phyloP scores from a whole-genome alignment of 2,329 filamentous ascomycete genomes.

The Hypoxylon sp. region DNA sequence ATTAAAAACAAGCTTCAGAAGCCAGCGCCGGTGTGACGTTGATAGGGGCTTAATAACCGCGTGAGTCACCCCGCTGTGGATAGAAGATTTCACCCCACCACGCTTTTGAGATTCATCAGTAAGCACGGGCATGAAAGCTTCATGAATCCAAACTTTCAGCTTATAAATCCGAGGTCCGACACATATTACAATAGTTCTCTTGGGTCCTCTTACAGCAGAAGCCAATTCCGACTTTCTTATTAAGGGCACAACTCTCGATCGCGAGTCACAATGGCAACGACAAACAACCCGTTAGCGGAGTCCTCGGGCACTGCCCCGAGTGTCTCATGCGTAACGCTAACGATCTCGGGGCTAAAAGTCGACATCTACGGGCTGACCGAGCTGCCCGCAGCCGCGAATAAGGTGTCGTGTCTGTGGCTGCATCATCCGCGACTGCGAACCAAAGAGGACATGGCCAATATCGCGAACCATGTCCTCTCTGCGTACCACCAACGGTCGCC shows the following conservation, averaged over 20 bases:
- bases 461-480: slow-evolving; percentile 77
- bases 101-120: background rate
- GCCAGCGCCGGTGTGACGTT: too few relatives aligned
- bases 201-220: slow-evolving; percentile 74
- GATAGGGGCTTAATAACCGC: background rate
- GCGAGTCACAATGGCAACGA: slow-evolving; percentile 51
- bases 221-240: slow-evolving; percentile 63
- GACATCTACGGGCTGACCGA: slow-evolving; percentile 87
- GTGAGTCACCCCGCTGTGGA: background rate
- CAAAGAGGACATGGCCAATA: slow-evolving; percentile 79
- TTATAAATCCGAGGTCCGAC: too few relatives aligned
- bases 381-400: slow-evolving; percentile 65
- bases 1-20: too few relatives aligned
- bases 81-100: background rate
- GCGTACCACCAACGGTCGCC: slow-evolving; percentile 70
- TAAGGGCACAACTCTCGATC: background rate
- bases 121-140: background rate
- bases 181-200: background rate
- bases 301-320: slow-evolving; percentile 1
- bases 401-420: slow-evolving; percentile 88
- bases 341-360: slow-evolving; percentile 82
- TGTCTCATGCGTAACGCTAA: slow-evolving; percentile 56
- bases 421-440: slow-evolving; percentile 82
- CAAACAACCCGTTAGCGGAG: slow-evolving; percentile 22
- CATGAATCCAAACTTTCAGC: background rate